Evolutionary conservation across 2,329 filamentous ascomycete species (phyloP), one percentile per base, ranked within the genome.

Genomic region (Lojkania enalia): DNA sequence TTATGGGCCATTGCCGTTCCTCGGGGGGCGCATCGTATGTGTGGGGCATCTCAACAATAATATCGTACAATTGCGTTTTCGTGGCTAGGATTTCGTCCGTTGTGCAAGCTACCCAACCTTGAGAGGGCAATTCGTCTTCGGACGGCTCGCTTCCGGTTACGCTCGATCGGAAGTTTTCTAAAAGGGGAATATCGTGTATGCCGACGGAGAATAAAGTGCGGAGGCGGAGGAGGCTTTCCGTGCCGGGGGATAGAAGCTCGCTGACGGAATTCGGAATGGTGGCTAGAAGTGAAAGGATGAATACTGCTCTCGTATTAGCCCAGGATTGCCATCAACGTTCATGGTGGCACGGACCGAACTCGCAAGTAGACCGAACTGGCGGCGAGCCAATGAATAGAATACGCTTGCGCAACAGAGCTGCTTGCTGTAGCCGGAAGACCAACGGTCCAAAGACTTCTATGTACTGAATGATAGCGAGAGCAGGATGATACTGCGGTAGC

Each of bases 191-290:
- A 63, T 99, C 94, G 67, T 96, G 88, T 13, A 99, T 85, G 38
- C 94, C 94, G 47, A 99, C 81, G 40, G 86, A 90, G 73, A 97
- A 99, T n/a, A 99, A 79, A 0, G 92, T 87, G 18, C 85, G 82
- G 20, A 94, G 78, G 46, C 89, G 72, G 12, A 74, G 79, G 48
- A 87, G 78, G 1, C 81, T 77, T 19, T 83, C 77, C 3, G 81
- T 78, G 19, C 78, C 77, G 0, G 80, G 67, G 15, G 85, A 81
- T n/a, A 96, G 76, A 12, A 86, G 73, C 39, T 90, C 83, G 45
- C 80, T 77, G 32, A 90, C 80, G 20, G 86, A 83, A 27, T 85
- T 78, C 20, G 94, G 90, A 32, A 97, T 86, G 57, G 90, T 95
- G 33, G 91, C 90, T 23, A 99, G 77, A 42, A 97, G 80, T n/a